Percentiles rank a stretch among this genome's conserved stretches.
phyloP scores from a whole-genome alignment of 2,329 filamentous ascomycete species.

The Fusarium sp. region DNA sequence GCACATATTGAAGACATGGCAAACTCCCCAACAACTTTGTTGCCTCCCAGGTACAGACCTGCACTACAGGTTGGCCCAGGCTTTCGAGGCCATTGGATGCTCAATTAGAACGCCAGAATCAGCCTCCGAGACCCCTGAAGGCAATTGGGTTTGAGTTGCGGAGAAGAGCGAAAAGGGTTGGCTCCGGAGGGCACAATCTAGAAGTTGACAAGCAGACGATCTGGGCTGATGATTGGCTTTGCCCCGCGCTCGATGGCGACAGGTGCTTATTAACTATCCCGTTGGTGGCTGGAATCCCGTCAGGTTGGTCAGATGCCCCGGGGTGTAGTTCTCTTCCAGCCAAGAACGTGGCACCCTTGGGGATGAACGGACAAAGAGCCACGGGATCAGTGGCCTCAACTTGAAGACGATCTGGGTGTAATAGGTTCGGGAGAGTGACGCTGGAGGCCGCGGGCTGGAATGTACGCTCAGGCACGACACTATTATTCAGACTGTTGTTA shows the following conservation, averaged over 20 bases:
- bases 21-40: background rate
- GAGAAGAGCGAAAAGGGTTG: slow-evolving; percentile 5
- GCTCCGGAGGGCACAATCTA: slow-evolving; percentile 5
- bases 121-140: slow-evolving; percentile 28
- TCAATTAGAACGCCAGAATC: background rate
- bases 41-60: background rate
- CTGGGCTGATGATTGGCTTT: slow-evolving; percentile 29
- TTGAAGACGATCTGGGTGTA: background rate
- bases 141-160: slow-evolving; percentile 32
- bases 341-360: slow-evolving; percentile 30
- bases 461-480: slow-evolving; percentile 2
- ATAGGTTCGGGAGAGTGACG: background rate
- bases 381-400: slow-evolving; percentile 17
- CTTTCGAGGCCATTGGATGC: background rate
- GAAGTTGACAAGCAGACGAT: slow-evolving; percentile 19
- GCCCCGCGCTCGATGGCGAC: slow-evolving; percentile 25
- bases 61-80: background rate
- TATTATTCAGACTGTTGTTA: background rate
- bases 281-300: slow-evolving; percentile 12
- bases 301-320: slow-evolving; percentile 19
- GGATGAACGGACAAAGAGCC: slow-evolving; percentile 14
- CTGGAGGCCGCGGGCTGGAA: slow-evolving; percentile 18
- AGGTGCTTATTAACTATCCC: slow-evolving; percentile 17
- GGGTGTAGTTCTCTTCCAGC: slow-evolving; percentile 25
- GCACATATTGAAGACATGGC: background rate